Evolutionary conservation across 2,329 filamentous ascomycete species (phyloP).

Genomic region (Alternaria arborescens): DNA sequence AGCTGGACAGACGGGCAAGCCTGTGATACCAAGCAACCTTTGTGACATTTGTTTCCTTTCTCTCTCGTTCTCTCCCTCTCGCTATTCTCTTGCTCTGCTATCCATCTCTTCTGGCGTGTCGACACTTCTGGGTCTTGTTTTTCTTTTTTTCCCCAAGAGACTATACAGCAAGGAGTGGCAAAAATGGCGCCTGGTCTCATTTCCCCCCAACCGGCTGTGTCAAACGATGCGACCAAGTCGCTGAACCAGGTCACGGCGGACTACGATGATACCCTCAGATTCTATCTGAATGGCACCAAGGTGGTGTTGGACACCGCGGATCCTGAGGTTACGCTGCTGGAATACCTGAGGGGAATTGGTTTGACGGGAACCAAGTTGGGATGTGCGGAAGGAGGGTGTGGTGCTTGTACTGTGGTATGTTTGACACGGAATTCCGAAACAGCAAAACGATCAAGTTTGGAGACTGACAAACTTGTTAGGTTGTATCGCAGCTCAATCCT

Average conservation of each 20-base stretch:
- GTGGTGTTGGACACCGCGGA: constrained; percentile 87
- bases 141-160: neutral
- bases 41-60: neutral
- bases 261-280: constrained; percentile 88
- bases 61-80: neutral
- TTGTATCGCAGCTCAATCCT: constrained; percentile 91
- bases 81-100: neutral
- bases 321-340: constrained; percentile 88
- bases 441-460: neutral
- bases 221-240: constrained; percentile 54
- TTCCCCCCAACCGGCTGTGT: constrained; percentile 54
- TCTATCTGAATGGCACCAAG: constrained; percentile 94
- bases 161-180: constrained; percentile 6
- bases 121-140: neutral
- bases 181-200: constrained; percentile 68
- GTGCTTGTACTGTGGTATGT: constrained; percentile 87
- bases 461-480: constrained; percentile 49
- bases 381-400: constrained; percentile 95
- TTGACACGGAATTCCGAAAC: constrained; percentile 5
- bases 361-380: constrained; percentile 96
- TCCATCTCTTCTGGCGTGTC: neutral
- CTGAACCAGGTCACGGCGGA: constrained; percentile 72
- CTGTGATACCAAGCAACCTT: neutral
- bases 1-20: constrained; percentile 3
- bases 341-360: constrained; percentile 91